Percentiles rank a stretch among this genome's conserved stretches.
Conservation (phyloP, 495 filamentous ascomycete species). For the Neurospora sp. region DNA sequence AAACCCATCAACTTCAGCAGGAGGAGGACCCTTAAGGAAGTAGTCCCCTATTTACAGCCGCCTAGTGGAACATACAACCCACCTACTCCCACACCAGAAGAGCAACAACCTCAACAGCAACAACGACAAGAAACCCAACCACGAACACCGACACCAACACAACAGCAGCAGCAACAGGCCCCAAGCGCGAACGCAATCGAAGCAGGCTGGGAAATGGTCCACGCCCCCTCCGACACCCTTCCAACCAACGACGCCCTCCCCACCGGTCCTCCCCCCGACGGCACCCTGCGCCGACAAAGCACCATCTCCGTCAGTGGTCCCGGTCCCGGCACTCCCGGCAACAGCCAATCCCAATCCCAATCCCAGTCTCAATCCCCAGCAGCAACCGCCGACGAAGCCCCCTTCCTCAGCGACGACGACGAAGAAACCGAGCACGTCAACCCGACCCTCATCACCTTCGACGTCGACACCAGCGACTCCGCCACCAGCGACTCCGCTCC, state of each 20-base stretch:
- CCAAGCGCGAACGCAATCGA: neutral
- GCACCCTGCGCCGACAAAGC: slow-evolving; percentile 22
- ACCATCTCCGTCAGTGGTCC: slow-evolving; percentile 8
- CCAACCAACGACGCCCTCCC: neutral
- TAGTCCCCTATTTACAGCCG: neutral
- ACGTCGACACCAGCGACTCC: slow-evolving; percentile 43
- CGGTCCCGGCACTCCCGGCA: neutral
- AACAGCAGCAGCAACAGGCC: neutral
- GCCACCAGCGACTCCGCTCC: neutral
- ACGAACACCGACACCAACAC: neutral
- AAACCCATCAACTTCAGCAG: slow-evolving; percentile 8
- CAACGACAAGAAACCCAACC: neutral
- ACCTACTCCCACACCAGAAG: neutral
- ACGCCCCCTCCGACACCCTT: neutral
- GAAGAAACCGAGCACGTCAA: slow-evolving; percentile 39
- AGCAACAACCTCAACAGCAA: neutral
- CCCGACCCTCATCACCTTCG: slow-evolving; percentile 46
- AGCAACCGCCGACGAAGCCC: slow-evolving; percentile 7
- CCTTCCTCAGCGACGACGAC: slow-evolving; percentile 25
- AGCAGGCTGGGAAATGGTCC: neutral
- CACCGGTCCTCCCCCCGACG: slow-evolving; percentile 17
- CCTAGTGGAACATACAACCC: neutral
- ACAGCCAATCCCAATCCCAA: neutral
- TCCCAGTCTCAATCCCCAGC: neutral
- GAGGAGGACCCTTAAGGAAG: neutral